Base-by-base conservation (phyloP, 352 stramenopile genomes). In the Phytophthora europaea region DNA sequence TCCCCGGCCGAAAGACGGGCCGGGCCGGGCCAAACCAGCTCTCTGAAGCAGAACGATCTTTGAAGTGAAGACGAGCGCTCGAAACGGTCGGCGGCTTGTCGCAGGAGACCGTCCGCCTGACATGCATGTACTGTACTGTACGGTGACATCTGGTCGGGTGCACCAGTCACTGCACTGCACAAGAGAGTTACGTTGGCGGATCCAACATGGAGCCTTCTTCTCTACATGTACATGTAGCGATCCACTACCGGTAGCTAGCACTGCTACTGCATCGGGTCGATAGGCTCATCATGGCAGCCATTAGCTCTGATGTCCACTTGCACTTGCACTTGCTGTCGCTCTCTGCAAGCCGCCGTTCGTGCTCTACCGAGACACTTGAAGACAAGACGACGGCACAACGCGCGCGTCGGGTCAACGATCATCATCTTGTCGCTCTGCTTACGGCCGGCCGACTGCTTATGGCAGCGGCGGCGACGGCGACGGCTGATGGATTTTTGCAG, bases 21-120 rank as follows among this genome's bases (percentile, higher is more conserved):
- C 26, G 43, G 15, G 13, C 8, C 26, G 36, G 8, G 33, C 22
- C 47, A 61, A 76, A 76, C 72, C 72, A 70, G 71, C 71, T 78
- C 67, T 79, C 67, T 79, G 66, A 75, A 69, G 45, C 33, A 56
- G 61, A 66, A 71, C 23, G 67, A 79, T 79, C 72, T 72, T 72
- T 72, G 61, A 69, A 68, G n/a, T 68, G 59, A 67, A 74, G 34
- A 54, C 61, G 34, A 59, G 31, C 48, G 67, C 67, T 65, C 45
- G 65, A 77, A 77, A 73, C 57, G 58, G 70, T 73, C 56, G 55
- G 55, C 31, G 20, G 68, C 45, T 65, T 77, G 70, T 77, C 70
- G 59, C 70, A 77, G 50, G 67, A 65, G 61, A 59, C 59, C 57
- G 48, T 65, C 61, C 61, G 65, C 67, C 50, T 63, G 60, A 38